Evolutionary conservation across 1,284 basidiomycete genomes (phyloP), one percentile per base, ranked within the genome.

Genomic region (Psilocybe mexicana): DNA sequence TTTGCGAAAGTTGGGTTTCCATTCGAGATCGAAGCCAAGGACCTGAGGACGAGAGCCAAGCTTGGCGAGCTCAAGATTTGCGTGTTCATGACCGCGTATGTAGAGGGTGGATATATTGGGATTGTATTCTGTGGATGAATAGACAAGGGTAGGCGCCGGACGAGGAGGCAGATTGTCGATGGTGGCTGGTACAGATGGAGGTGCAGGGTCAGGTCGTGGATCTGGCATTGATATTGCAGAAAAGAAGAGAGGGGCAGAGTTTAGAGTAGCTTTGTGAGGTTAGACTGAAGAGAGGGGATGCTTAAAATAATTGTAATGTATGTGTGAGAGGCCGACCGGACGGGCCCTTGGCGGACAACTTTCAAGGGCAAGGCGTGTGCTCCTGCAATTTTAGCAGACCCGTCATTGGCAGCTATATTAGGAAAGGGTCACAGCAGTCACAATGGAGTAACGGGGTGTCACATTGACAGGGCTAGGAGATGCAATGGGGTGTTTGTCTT

Each of bases 21-120:
- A 92, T 70, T 92, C 89, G 40, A 89, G 75, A 67, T 92, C 89
- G 60, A 92, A 85, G 38, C 88, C 88, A 52, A 87, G 65, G n/a
- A 73, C 71, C 18, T 76, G 74, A 35, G 62, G 43, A 14, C 47
- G 55, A n/a, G 54, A 54, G 25, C 61, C 52, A 14, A 73, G 65
- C 23, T 56, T 43, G 12, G 63, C 60, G 23, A 78, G 56, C 30
- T 68, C 69, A 2, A 23, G 11, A 43, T 77, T 71, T 7, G 77
- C 76, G 26, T 69, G 54, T 11, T 62, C 40, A 11, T 65, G 55
- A 57, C 73, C 67, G 24, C 67, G 69, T n/a, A 76, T 68, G 57
- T 77, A 77, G 24, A 69, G 55, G 0, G 73, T 30, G 5, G 53
- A 47, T 6, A 71, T 67, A 28, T 65, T 54, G 4, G 76, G 71